Evolutionary conservation across 768 basidiomycete species (phyloP).

Genomic region (Lactarius sp.): DNA sequence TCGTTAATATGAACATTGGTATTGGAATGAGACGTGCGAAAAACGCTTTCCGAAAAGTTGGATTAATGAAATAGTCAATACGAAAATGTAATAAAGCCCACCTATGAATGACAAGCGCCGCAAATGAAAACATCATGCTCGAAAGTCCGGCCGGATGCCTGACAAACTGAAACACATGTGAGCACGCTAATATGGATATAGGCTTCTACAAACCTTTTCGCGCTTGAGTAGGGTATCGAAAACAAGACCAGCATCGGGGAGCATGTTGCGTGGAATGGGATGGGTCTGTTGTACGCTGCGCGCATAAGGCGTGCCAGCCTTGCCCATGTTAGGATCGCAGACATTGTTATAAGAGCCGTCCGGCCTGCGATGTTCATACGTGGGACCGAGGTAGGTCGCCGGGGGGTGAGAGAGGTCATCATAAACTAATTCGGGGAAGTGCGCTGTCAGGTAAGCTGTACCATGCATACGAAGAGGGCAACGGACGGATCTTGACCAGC

Average conservation of each 20-base stretch:
- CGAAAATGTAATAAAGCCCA: constrained; percentile 29
- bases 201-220: constrained; percentile 46
- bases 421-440: constrained; percentile 48
- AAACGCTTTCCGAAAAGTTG: constrained; percentile 47
- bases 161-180: constrained; percentile 46
- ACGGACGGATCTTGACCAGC: constrained; percentile 48
- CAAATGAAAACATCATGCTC: constrained; percentile 75
- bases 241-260: constrained; percentile 75
- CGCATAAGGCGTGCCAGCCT: constrained; percentile 75
- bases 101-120: constrained; percentile 78
- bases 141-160: constrained; percentile 77
- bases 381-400: constrained; percentile 56
- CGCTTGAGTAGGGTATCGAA: constrained; percentile 77
- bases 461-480: not conserved
- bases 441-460: not conserved
- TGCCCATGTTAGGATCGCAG: constrained; percentile 63
- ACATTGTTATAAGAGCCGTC: constrained; percentile 80
- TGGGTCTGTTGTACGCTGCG: constrained; percentile 71
- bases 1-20: constrained; percentile 63
- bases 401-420: constrained; percentile 80
- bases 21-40: constrained; percentile 64
- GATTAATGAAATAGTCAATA: not conserved
- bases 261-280: constrained; percentile 57
- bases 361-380: constrained; percentile 63
- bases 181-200: not conserved